Conservation (phyloP, 2,329 filamentous ascomycete genomes). For the Pseudogymnoascus sp. region DNA sequence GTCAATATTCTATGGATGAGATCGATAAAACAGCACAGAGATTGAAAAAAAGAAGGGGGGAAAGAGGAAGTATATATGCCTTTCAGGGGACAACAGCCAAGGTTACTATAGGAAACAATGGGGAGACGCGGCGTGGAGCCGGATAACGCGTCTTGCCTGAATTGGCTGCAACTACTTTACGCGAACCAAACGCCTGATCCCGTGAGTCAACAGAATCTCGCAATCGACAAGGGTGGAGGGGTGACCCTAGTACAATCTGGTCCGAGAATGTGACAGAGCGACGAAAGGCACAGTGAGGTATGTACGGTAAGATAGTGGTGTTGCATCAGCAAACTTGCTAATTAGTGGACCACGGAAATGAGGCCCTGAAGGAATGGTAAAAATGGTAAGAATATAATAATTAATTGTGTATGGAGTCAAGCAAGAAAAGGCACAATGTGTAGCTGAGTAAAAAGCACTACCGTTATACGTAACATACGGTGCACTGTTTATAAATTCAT, state of each 20-base stretch:
- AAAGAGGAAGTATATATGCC: constrained; percentile 10
- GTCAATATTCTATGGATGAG: not conserved
- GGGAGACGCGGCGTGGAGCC: constrained; percentile 7
- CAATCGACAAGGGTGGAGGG: not conserved
- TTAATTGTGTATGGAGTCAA: not conserved
- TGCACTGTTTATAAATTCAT: not conserved
- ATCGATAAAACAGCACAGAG: not conserved
- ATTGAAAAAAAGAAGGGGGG: not conserved
- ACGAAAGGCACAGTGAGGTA: not conserved
- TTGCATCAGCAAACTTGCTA: not conserved
- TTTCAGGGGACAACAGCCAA: not conserved
- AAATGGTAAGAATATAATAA: not conserved
- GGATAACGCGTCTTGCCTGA: constrained; percentile 12
- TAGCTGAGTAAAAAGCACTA: not conserved
- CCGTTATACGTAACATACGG: not conserved
- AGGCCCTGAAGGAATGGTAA: not conserved
- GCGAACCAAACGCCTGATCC: constrained; percentile 13
- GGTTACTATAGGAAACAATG: constrained; percentile 12
- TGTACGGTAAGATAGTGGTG: not conserved
- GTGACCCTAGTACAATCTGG: not conserved
- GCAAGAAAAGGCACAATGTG: not conserved
- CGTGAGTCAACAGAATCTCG: constrained; percentile 9
- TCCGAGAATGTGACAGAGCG: not conserved
- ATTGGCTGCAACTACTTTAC: constrained; percentile 11
- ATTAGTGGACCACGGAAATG: constrained; percentile 10